Evolutionary conservation across 2,329 filamentous ascomycete genomes (phyloP), one percentile per base, ranked within the genome.

Genomic region (Phaeoacremonium minimum): DNA sequence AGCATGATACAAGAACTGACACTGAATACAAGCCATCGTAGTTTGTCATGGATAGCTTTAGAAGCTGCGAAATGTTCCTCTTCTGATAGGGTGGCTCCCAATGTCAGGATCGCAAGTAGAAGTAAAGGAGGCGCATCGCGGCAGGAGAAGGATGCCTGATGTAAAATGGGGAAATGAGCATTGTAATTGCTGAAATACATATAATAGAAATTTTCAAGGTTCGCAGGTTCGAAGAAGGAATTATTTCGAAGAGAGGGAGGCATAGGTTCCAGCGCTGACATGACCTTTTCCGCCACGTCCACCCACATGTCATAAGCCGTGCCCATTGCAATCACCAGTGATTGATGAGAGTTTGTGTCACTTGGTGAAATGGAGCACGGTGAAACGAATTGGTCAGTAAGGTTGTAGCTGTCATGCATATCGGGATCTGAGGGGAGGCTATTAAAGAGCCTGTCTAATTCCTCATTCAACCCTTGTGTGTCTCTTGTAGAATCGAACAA

Each of bases 121-220:
- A 52, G 43, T 7, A 53, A 33, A 15, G 51, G 46, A 3, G 45
- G 40, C 7, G 44, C 42, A 5, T 41, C 42, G 5, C 42, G 30
- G 12, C 42, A 40, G 14, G 43, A 28, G 7, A 53, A 37, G 4
- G 49, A 50, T 9, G 49, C 38, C 34, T 40, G 33, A 33, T 53
- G 49, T 16, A 52, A 12, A 16, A 53, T 53, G 3, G 51, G 51
- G 39, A 53, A 53, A 40, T 53, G 51, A 7, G 51, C 43, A 33
- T 52, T 47, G 22, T 53, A 53, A 36, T 52, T 51, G 16, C 41
- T 37, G 31, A 53, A 52, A 30, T 52, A 53, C 8, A 50, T 32
- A 28, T 50, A 38, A 35, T 40, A 50, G 31, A 53, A 53, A 8
- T 36, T 28, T 6, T 38, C 37, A 2, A 53, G 34, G 28, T 49